Conservation (phyloP, 495 filamentous ascomycete species). For the Neurospora tetrasperma region DNA sequence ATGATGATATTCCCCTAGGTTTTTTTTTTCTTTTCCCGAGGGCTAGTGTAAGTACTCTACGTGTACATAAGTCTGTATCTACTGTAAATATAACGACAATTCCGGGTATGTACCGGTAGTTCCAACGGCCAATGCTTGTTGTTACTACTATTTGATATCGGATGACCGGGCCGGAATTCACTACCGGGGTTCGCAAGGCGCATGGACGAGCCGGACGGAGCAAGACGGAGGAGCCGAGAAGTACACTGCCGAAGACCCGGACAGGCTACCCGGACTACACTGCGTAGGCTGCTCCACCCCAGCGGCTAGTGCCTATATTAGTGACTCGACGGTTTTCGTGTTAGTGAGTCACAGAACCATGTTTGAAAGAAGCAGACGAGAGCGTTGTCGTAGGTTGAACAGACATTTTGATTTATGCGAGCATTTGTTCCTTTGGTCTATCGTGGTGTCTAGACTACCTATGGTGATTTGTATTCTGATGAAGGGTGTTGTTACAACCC, state of each 20-base stretch:
- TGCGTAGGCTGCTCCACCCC: background rate
- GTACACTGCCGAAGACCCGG: background rate
- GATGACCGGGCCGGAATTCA: background rate
- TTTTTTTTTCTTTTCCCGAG: no score
- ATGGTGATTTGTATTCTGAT: background rate
- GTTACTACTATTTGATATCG: background rate
- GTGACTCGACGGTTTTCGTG: background rate
- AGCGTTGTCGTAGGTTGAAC: no score
- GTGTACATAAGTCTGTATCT: background rate
- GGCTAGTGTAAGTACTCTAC: background rate
- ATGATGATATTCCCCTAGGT: background rate
- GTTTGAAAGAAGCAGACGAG: background rate
- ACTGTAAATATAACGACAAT: background rate
- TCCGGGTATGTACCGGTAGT: background rate
- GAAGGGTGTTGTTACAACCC: background rate
- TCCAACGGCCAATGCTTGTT: background rate
- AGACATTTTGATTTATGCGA: no score
- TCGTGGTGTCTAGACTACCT: background rate
- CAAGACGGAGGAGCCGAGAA: background rate
- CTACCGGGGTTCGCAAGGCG: background rate
- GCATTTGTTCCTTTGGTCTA: background rate
- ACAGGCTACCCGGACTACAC: background rate
- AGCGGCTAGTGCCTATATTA: background rate
- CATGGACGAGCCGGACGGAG: background rate
- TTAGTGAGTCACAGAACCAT: background rate